These are phyloP conservation scores for Penicillium verrucosum DNA, from an alignment of 2,329 filamentous ascomycete species.

Conservation along the genomic window DNA sequence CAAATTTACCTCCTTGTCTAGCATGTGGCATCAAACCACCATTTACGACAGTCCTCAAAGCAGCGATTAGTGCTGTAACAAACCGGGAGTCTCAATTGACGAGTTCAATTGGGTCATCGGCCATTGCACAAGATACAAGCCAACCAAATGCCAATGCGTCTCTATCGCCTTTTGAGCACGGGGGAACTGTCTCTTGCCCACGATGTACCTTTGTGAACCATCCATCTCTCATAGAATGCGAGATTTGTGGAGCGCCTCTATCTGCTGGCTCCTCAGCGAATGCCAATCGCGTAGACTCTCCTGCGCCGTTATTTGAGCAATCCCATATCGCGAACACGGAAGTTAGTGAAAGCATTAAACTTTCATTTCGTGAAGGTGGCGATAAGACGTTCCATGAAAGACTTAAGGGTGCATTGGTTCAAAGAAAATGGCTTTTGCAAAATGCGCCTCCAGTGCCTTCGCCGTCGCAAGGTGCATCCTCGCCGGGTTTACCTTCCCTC, in stretches of 20 bases:
- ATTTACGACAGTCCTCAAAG: slow-evolving; percentile 77
- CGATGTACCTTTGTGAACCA: slow-evolving; percentile 94
- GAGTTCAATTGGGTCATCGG: slow-evolving; percentile 1
- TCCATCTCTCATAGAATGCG: slow-evolving; percentile 77
- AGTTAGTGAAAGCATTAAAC: slow-evolving; percentile 72
- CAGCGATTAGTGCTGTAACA: slow-evolving; percentile 71
- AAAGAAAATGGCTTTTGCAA: slow-evolving; percentile 92
- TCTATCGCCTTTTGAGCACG: neutral
- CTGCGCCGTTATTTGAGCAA: slow-evolving; percentile 63
- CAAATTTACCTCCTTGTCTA: slow-evolving; percentile 78
- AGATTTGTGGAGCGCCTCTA: slow-evolving; percentile 83
- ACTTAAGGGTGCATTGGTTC: slow-evolving; percentile 80
- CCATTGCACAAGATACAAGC: neutral
- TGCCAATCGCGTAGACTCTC: slow-evolving; percentile 64
- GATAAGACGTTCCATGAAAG: slow-evolving; percentile 88
- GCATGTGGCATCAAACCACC: slow-evolving; percentile 93
- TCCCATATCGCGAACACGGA: slow-evolving; percentile 53
- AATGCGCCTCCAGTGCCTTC: slow-evolving; percentile 83
- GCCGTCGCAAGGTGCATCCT: slow-evolving; percentile 41
- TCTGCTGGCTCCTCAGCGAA: slow-evolving; percentile 49
- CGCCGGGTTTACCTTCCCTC: slow-evolving; percentile 26
- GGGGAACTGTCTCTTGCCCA: slow-evolving; percentile 57
- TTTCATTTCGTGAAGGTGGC: slow-evolving; percentile 86
- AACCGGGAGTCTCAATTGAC: slow-evolving; percentile 37
- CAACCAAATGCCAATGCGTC: slow-evolving; percentile 1